Percentiles rank a stretch among this genome's conserved stretches.
Evolutionary conservation across 768 basidiomycete genomes (phyloP).

Genomic region (Galerina sulciceps): DNA sequence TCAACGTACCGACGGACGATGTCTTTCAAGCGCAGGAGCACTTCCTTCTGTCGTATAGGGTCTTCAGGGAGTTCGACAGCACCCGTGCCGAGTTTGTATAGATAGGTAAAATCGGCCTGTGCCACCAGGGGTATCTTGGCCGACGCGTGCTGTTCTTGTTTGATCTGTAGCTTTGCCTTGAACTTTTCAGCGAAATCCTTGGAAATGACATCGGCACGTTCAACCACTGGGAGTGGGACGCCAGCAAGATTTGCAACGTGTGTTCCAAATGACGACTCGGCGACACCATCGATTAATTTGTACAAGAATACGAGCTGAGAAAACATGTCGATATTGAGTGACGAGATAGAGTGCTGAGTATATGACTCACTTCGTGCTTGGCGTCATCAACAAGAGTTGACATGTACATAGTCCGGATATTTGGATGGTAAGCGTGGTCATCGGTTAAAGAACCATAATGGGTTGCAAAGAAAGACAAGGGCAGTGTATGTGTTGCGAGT

Average conservation of each 20-base stretch:
- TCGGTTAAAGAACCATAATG: slow-evolving; percentile 97
- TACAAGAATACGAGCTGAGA: slow-evolving; percentile 88
- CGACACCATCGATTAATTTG: slow-evolving; percentile 89
- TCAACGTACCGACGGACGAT: slow-evolving; percentile 25
- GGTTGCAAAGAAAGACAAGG: slow-evolving; percentile 95
- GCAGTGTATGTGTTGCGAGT: slow-evolving; percentile 89
- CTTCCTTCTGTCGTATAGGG: slow-evolving; percentile 51
- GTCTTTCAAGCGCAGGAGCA: slow-evolving; percentile 56
- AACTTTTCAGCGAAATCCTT: slow-evolving; percentile 88
- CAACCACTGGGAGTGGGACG: slow-evolving; percentile 82
- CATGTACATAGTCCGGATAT: slow-evolving; percentile 96
- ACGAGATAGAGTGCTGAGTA: not conserved
- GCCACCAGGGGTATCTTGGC: slow-evolving; percentile 74
- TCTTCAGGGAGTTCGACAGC: slow-evolving; percentile 56
- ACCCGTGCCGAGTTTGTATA: slow-evolving; percentile 66
- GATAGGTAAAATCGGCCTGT: slow-evolving; percentile 90
- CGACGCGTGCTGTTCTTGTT: slow-evolving; percentile 55
- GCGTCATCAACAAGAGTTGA: slow-evolving; percentile 91
- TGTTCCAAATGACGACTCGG: slow-evolving; percentile 88
- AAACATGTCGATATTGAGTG: slow-evolving; percentile 5
- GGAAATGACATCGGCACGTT: slow-evolving; percentile 87
- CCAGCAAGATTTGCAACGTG: slow-evolving; percentile 96
- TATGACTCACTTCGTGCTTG: slow-evolving; percentile 71
- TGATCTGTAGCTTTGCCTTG: slow-evolving; percentile 74
- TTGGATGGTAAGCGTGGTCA: slow-evolving; percentile 90